Evolutionary conservation across 441 rosid genomes (phyloP).

Genomic region (Theobroma grandiflorum): DNA sequence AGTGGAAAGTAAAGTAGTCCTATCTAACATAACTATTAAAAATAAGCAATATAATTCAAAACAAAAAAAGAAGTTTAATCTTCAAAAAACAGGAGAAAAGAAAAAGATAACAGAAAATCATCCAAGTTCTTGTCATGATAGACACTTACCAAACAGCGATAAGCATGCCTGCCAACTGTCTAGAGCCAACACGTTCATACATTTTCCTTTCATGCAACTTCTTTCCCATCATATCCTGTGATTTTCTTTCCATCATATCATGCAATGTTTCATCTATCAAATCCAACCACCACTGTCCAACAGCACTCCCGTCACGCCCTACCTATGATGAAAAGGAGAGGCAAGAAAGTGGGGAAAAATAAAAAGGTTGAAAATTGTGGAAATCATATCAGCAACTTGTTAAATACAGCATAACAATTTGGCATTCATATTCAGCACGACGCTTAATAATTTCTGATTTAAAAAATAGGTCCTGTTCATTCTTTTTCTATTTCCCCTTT

Average conservation of each 20-base stretch:
- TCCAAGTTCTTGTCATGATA: neutral
- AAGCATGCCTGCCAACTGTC: slow-evolving; percentile 79
- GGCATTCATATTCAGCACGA: slow-evolving; percentile 2
- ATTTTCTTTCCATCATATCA: slow-evolving; percentile 63
- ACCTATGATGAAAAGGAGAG: slow-evolving; percentile 48
- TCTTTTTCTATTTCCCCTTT: neutral
- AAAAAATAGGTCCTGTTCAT: neutral
- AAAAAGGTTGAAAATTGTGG: neutral
- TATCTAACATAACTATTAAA: slow-evolving; percentile 11
- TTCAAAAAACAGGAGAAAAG: slow-evolving; percentile 24
- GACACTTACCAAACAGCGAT: slow-evolving; percentile 64
- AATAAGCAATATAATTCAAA: neutral
- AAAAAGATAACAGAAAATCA: neutral
- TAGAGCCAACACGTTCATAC: slow-evolving; percentile 74
- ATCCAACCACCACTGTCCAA: slow-evolving; percentile 79
- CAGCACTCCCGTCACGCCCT: slow-evolving; percentile 80
- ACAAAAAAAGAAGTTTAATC: neutral
- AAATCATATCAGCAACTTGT: neutral
- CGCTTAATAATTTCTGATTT: neutral
- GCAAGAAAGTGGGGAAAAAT: neutral
- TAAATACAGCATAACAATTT: neutral
- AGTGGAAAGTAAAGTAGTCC: slow-evolving; percentile 1
- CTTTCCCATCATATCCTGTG: slow-evolving; percentile 34
- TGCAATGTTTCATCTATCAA: slow-evolving; percentile 63
- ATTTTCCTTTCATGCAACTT: slow-evolving; percentile 44